A percentile compares a stretch with the other conserved stretches of the same genome.
Evolutionary conservation across 441 rosid genomes (phyloP).

Genomic region (Kokia cookei): DNA sequence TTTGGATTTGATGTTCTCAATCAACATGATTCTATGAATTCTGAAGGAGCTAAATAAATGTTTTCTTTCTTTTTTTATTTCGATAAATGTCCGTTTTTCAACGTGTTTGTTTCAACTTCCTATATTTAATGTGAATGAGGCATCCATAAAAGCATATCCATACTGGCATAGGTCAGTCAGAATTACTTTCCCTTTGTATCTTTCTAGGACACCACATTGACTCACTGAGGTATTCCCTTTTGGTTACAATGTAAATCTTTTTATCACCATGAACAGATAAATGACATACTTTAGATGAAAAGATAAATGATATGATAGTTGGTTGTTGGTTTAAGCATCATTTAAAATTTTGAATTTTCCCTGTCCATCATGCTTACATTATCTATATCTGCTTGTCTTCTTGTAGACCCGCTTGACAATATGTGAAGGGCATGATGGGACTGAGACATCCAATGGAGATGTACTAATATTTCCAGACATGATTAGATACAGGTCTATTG

Average conservation of each 20-base stretch:
- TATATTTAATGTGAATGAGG: neutral
- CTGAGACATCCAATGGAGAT: conserved; percentile 96
- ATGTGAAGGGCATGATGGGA: conserved; percentile 98
- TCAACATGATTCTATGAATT: neutral
- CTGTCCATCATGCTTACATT: neutral
- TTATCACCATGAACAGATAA: neutral
- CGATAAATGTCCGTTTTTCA: neutral
- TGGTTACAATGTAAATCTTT: neutral
- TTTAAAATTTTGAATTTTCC: neutral
- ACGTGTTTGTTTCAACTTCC: neutral
- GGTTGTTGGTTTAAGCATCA: neutral
- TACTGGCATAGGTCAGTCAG: neutral
- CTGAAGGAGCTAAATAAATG: neutral
- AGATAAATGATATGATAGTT: neutral
- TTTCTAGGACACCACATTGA: neutral
- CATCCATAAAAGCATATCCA: neutral
- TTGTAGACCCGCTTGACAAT: conserved; percentile 78
- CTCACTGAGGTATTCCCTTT: neutral
- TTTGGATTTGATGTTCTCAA: neutral
- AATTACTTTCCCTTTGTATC: neutral
- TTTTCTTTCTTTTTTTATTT: neutral
- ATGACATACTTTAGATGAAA: neutral
- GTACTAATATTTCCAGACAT: conserved; percentile 97
- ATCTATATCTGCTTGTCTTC: conserved; percentile 2
- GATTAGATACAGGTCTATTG: conserved; percentile 85